Evolutionary conservation across 306 rosid species (phyloP).

Genomic region (Chamaecrista fasciculata): DNA sequence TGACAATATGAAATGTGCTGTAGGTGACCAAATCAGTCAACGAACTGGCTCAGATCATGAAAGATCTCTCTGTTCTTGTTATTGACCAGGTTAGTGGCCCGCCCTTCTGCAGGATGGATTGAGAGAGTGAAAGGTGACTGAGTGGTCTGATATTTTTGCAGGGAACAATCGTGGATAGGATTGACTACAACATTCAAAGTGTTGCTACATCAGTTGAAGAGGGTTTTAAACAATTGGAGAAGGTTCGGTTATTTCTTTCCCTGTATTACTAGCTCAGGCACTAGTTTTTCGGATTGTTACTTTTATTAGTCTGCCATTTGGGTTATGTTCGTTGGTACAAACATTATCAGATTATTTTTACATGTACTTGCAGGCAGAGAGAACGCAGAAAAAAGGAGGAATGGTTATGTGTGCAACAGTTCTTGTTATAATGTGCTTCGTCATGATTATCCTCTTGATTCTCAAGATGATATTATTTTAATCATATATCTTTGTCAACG

Average conservation of each 20-base stretch:
- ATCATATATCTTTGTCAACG: neutral
- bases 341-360: constrained; percentile 7
- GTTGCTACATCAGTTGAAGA: constrained; percentile 65
- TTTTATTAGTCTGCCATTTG: neutral
- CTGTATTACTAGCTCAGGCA: neutral
- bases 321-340: neutral
- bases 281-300: neutral
- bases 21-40: constrained; percentile 71
- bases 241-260: constrained; percentile 43
- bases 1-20: constrained; percentile 26
- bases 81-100: constrained; percentile 63
- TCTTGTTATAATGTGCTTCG: constrained; percentile 73
- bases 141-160: constrained; percentile 42
- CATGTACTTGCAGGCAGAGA: constrained; percentile 68
- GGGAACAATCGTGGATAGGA: constrained; percentile 88
- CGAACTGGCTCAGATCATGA: constrained; percentile 83
- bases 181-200: constrained; percentile 77
- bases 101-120: constrained; percentile 24
- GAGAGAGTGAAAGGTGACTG: constrained; percentile 28
- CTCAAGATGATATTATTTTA: constrained; percentile 60
- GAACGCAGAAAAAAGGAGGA: constrained; percentile 72
- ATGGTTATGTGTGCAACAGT: constrained; percentile 74
- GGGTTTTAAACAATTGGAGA: constrained; percentile 69
- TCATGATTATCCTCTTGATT: constrained; percentile 66
- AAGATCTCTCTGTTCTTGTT: constrained; percentile 76